Base-by-base conservation (phyloP, 192 early-diverging fungal genomes). In the Umbelopsis vinacea region DNA sequence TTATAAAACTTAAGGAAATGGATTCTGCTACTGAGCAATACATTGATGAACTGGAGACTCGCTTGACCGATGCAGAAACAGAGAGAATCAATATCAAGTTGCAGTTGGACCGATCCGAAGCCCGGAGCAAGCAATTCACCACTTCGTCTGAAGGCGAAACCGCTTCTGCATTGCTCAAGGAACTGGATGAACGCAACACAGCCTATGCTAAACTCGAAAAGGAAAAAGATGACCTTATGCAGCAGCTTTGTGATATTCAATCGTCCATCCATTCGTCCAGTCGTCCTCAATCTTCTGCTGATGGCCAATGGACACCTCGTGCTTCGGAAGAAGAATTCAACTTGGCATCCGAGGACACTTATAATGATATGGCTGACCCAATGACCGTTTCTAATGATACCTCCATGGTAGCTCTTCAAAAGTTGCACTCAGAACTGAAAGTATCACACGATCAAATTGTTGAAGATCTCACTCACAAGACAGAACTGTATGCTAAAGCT, bases 1-100 rank as follows among this genome's bases (percentile, higher is more conserved):
- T 83, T 66, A 72, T 81, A 4, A 83, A 86, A 71, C 82, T 90
- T 38, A 81, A 84, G 50, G 89, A 90, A 45, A 67, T 68, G 54
- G 79, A 81, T 21, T 57, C 68, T 14, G 73, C 54, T 6, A 77
- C 79, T 17, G 80, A 84, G 63, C 70, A 75, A 52, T 84, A 84
- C 48, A 84, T 84, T 29, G 74, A 71, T 19, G 74, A 76, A 46
- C 67, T 84, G 22, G 81, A 84, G 46, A 3, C 26, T 7, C 54
- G 71, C 5, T 57, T 81, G 11, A 22, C 71, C 33, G 37, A 24
- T 22, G 9, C 71, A 0, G 70, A 76, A 46, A 52, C 70, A 23
- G 72, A 74, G 22, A 60, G 46, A 23, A 22, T 67, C 19, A 33
- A 67, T 37, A 19, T 73, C 12, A 52, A 54, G 52, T n/a, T 53